Conservation (phyloP, 2,329 filamentous ascomycete species). For the Sarocladiaceae sp. region DNA sequence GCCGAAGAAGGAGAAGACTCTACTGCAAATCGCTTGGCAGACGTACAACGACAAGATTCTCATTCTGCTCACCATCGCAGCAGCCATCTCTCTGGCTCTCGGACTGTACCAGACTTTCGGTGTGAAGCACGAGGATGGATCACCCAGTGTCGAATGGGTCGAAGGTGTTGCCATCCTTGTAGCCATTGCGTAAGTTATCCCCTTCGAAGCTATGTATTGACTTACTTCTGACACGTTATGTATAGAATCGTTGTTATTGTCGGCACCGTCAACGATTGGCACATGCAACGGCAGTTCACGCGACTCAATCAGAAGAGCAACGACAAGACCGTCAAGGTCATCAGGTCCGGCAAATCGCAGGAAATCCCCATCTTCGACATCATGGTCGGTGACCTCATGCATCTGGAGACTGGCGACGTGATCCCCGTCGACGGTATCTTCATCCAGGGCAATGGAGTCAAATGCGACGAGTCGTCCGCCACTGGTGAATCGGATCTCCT, state of each 20-base stretch:
- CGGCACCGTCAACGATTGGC: slow-evolving; percentile 74
- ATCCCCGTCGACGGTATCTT: slow-evolving; percentile 68
- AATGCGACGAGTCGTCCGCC: slow-evolving; percentile 72
- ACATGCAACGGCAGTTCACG: slow-evolving; percentile 77
- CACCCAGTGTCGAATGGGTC: slow-evolving; percentile 51
- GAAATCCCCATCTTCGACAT: slow-evolving; percentile 69
- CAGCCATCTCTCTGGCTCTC: slow-evolving; percentile 66
- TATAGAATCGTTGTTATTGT: slow-evolving; percentile 64
- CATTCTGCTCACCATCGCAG: slow-evolving; percentile 66
- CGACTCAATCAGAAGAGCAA: slow-evolving; percentile 79
- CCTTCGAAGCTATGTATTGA: not conserved
- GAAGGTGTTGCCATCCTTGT: slow-evolving; percentile 77
- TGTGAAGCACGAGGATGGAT: slow-evolving; percentile 43
- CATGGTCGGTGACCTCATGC: slow-evolving; percentile 69
- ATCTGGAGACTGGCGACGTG: slow-evolving; percentile 63
- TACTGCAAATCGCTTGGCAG: slow-evolving; percentile 64
- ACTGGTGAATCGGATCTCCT: slow-evolving; percentile 73
- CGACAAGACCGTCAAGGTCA: slow-evolving; percentile 67
- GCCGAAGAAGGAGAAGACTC: slow-evolving; percentile 59
- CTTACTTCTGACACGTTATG: not conserved
- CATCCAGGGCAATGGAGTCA: slow-evolving; percentile 45
- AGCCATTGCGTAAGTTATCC: slow-evolving; percentile 49
- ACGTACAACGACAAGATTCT: slow-evolving; percentile 80
- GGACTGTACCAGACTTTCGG: slow-evolving; percentile 66
- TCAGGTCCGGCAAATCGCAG: slow-evolving; percentile 66